Evolutionary conservation across 306 rosid genomes (phyloP).

Genomic region (Cicer pinnatifidum): DNA sequence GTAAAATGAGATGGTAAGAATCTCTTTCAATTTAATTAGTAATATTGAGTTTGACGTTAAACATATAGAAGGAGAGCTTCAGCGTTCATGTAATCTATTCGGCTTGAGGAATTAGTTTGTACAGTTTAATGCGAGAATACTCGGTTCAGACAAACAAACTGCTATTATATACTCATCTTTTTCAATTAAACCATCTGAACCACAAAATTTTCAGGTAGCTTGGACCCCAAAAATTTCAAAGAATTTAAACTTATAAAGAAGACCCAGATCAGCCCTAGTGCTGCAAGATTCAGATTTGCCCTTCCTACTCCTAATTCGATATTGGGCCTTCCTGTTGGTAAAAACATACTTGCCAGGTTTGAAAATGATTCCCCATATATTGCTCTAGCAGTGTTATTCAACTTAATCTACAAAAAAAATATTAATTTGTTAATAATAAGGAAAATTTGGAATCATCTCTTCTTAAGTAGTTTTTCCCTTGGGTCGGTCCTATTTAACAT

Average conservation of each 20-base stretch:
- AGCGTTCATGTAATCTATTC: background rate
- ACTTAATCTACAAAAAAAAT: background rate
- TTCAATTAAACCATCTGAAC: slow-evolving; percentile 1
- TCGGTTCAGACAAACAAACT: background rate
- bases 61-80: background rate
- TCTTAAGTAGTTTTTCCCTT: too few species aligned
- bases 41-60: background rate
- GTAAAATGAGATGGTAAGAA: background rate
- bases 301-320: slow-evolving; percentile 66
- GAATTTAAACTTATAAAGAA: slow-evolving; percentile 68
- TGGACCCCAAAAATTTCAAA: slow-evolving; percentile 66
- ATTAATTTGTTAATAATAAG: too few species aligned
- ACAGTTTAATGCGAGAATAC: too few species aligned
- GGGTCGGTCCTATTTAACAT: too few species aligned
- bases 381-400: slow-evolving; percentile 12
- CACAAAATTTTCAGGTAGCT: slow-evolving; percentile 49
- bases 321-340: slow-evolving; percentile 89
- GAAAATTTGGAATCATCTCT: too few species aligned
- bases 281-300: slow-evolving; percentile 67
- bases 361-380: background rate
- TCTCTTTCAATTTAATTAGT: background rate
- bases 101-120: background rate
- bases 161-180: background rate
- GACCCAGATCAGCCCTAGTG: slow-evolving; percentile 60
- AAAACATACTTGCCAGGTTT: slow-evolving; percentile 70